phyloP scores from a whole-genome alignment of 441 rosid genomes.

The Bruguiera hainesii region DNA sequence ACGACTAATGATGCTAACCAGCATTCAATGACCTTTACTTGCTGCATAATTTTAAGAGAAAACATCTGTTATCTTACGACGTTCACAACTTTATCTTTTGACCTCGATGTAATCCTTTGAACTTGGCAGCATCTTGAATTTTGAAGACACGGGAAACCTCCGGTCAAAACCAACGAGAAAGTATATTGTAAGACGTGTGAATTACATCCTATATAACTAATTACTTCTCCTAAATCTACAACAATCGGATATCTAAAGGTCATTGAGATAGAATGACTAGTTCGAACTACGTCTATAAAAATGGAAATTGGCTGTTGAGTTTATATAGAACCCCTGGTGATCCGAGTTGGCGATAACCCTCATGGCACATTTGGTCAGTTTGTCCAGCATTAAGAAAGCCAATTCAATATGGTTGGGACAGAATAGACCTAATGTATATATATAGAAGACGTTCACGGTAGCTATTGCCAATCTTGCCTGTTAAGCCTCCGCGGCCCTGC shows the following conservation, averaged over 20 bases:
- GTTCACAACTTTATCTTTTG: not conserved
- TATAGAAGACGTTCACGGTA: not conserved
- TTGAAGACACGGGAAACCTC: not conserved
- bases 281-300: not conserved
- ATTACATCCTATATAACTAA: not conserved
- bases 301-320: not conserved
- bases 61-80: not conserved
- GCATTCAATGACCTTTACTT: constrained; percentile 5
- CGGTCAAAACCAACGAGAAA: not conserved
- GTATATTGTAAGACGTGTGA: not conserved
- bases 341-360: constrained; percentile 2
- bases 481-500: not conserved
- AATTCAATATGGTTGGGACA: not conserved
- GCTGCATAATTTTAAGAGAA: not conserved
- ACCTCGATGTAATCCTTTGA: constrained; percentile 1
- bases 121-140: constrained; percentile 8
- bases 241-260: not conserved
- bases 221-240: not conserved
- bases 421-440: not conserved
- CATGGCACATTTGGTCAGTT: constrained; percentile 17
- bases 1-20: constrained; percentile 1
- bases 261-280: constrained; percentile 1
- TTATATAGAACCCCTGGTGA: constrained; percentile 6
- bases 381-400: not conserved
- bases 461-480: not conserved